A percentile compares a stretch with the other conserved stretches of the same genome.
These are phyloP conservation scores for Typha latifolia DNA, from an alignment of 176 grass and related monocot species.

Conservation along the genomic window DNA sequence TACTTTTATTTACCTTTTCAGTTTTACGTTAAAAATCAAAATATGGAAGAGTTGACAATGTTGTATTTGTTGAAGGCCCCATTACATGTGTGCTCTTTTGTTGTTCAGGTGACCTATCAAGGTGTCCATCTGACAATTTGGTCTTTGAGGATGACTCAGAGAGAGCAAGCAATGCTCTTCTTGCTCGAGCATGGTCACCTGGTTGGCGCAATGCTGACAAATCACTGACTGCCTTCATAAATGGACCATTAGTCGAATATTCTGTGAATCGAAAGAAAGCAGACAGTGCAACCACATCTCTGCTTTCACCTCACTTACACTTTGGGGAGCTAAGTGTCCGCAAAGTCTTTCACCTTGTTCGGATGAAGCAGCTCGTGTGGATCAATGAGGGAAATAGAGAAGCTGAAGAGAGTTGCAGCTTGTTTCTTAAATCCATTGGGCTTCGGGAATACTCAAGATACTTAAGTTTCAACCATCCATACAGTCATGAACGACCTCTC, in stretches of 20 bases:
- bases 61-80: background rate
- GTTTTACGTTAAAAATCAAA: background rate
- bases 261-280: conserved; percentile 87
- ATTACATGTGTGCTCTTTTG: background rate
- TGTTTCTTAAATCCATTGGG: conserved; percentile 80
- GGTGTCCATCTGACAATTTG: conserved; percentile 59
- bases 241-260: conserved; percentile 66
- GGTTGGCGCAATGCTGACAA: conserved; percentile 92
- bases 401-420: conserved; percentile 75
- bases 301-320: conserved; percentile 78
- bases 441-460: conserved; percentile 90
- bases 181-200: conserved; percentile 86
- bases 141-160: conserved; percentile 81
- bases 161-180: conserved; percentile 82
- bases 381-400: conserved; percentile 62
- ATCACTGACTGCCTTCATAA: conserved; percentile 49
- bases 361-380: conserved; percentile 91
- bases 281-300: conserved; percentile 71
- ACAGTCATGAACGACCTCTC: conserved; percentile 78
- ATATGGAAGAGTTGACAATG: background rate
- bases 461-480: conserved; percentile 83
- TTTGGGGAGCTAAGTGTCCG: conserved; percentile 95
- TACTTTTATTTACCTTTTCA: background rate
- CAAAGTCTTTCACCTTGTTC: conserved; percentile 91
- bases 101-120: conserved; percentile 55